Evolutionary conservation across 2,329 filamentous ascomycete species (phyloP), one percentile per base, ranked within the genome.

Genomic region (Sclerotinia trifoliorum): DNA sequence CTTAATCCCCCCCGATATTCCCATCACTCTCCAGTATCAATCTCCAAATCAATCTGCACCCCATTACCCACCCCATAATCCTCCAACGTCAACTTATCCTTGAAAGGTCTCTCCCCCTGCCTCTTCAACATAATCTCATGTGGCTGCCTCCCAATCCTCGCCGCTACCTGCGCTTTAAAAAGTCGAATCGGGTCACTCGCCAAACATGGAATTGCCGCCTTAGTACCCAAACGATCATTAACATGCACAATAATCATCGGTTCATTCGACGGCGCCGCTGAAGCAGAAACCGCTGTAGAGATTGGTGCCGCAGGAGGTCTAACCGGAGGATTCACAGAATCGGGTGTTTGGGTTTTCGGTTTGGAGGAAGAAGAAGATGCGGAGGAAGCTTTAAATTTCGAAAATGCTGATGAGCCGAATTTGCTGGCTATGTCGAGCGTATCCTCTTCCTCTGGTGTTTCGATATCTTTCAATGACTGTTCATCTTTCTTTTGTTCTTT

Each of bases 11-110:
- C 24, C 26, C 13, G 11, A 66, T 61, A 39, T 21, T 29, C 32
- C 29, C 48, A 64, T 74, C 68, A 78, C 69, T 78, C 76, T 19
- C 76, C 76, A 69, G 76, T 78, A 72, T 78, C 76, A 70, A 78
- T 76, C 70, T 78, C 77, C 68, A 78, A 69, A 72, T 78, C 76
- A 69, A 78, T 74, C 69, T 78, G 76, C 44, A 97, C 93, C 13
- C 94, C 94, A 80, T 95, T 95, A 75, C 90, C 93, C 68, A 98
- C 89, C n/a, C 92, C 93, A 80, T 97, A 98, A 80, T 98, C 94
- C 76, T 92, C 92, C 74, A 97, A 79, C 46, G 88, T 94, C 70
- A 97, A 84, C 74, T 90, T 86, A 77, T 98, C 94, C 82, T 97
- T 97, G 79, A 98, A 97, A 32, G 94, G 94, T 72, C 94, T 82